phyloP scores from a whole-genome alignment of 345 rosid species.

The Brassica rapa region DNA sequence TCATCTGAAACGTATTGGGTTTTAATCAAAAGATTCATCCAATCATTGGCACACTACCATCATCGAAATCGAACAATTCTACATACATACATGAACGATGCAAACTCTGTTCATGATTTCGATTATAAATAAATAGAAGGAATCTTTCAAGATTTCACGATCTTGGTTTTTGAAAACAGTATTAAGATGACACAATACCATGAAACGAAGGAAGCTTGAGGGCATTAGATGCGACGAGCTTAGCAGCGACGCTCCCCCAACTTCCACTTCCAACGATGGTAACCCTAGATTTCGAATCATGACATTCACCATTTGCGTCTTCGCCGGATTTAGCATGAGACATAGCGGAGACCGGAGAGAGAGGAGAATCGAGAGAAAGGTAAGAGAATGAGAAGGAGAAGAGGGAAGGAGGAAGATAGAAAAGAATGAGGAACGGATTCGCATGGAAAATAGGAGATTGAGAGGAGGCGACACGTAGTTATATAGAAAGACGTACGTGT shows the following conservation, averaged over 20 bases:
- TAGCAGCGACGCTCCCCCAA: conserved; percentile 98
- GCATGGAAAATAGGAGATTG: conserved; percentile 33
- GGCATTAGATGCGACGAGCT: conserved; percentile 89
- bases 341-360: conserved; percentile 38
- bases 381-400: background rate
- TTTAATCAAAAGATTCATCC: background rate
- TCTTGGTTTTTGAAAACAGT: background rate
- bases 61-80: background rate
- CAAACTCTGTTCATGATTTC: background rate
- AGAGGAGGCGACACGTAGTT: conserved; percentile 16
- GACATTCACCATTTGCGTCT: background rate
- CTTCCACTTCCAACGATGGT: conserved; percentile 93
- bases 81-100: background rate
- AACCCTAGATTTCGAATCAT: conserved; percentile 52
- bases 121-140: background rate
- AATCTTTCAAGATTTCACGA: background rate
- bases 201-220: conserved; percentile 71
- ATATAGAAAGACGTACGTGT: no score
- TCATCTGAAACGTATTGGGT: conserved; percentile 58
- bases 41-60: background rate
- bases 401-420: conserved; percentile 28
- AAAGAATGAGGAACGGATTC: conserved; percentile 23
- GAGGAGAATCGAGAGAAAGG: conserved; percentile 16
- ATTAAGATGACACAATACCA: conserved; percentile 44
- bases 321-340: conserved; percentile 21